These are phyloP conservation scores for Candida maris DNA, from an alignment of 805 yeast species.

Conservation along the genomic window DNA sequence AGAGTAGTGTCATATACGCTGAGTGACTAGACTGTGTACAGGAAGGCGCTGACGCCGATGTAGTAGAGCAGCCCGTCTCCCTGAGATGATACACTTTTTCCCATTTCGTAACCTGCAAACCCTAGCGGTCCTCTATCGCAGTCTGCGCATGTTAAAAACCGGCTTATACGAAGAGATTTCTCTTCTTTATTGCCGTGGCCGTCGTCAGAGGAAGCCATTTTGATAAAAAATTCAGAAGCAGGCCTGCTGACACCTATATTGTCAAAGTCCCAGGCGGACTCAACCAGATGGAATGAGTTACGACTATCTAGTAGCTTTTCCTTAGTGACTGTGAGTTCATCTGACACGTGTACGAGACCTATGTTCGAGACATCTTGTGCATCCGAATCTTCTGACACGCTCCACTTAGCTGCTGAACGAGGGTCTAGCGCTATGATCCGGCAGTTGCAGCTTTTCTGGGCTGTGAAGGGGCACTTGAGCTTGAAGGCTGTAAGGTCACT, in stretches of 20 bases:
- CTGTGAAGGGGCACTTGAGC: conserved; percentile 9
- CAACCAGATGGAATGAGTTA: conserved; percentile 35
- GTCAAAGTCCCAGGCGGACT: conserved; percentile 76
- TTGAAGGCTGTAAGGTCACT: not conserved
- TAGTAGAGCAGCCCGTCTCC: conserved; percentile 16
- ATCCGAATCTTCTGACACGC: not conserved
- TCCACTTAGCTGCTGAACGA: conserved; percentile 1
- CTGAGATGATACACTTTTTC: conserved; percentile 17
- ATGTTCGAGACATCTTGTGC: not conserved
- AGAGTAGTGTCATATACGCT: too few relatives aligned
- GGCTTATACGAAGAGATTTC: conserved; percentile 35
- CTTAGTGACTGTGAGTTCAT: not conserved
- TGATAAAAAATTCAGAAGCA: conserved; percentile 12
- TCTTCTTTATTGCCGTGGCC: conserved; percentile 14
- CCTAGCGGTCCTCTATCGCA: conserved; percentile 81
- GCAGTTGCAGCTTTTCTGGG: conserved; percentile 7
- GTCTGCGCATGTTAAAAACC: conserved; percentile 66
- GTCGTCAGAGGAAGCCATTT: not conserved
- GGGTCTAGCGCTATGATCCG: conserved; percentile 10
- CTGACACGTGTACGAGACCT: conserved; percentile 6
- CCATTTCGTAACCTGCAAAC: conserved; percentile 44
- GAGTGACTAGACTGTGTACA: conserved; percentile 5
- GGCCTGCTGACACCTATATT: conserved; percentile 69
- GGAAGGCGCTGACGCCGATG: conserved; percentile 12
- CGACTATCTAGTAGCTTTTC: not conserved